Conservation (phyloP, 83 land plant species). For the Picea mariana region DNA sequence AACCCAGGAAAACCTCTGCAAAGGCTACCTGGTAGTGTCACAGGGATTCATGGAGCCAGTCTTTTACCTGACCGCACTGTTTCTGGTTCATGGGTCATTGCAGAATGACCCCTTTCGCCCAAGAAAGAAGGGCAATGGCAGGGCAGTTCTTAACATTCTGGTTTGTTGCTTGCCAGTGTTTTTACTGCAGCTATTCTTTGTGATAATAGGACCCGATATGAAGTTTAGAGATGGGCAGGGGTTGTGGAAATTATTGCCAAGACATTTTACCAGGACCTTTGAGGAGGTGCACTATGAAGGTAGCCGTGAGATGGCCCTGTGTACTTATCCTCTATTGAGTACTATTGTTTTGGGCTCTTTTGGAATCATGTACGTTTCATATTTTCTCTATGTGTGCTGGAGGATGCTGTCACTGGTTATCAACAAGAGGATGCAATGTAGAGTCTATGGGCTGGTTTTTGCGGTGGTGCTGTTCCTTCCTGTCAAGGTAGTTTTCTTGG, state of each 20-base stretch:
- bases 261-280: conserved; percentile 8
- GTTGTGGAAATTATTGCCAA: neutral
- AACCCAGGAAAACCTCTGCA: too few relatives aligned
- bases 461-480: conserved; percentile 22
- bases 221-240: neutral
- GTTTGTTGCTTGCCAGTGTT: conserved; percentile 34
- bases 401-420: conserved; percentile 43
- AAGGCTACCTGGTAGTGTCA: too few relatives aligned
- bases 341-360: conserved; percentile 36
- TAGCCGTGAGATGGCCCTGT: conserved; percentile 14
- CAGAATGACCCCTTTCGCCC: conserved; percentile 11
- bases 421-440: conserved; percentile 47
- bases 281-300: neutral
- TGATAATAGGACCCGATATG: conserved; percentile 7
- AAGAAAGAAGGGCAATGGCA: conserved; percentile 11
- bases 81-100: conserved; percentile 52
- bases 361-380: conserved; percentile 26
- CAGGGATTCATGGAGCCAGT: too few relatives aligned
- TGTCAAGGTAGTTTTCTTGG: conserved; percentile 34
- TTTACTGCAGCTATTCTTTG: conserved; percentile 28
- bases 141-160: conserved; percentile 20
- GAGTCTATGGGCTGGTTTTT: conserved; percentile 36
- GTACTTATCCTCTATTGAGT: conserved; percentile 45
- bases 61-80: conserved; percentile 53
- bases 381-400: conserved; percentile 44